These are phyloP conservation scores for Trichothecium roseum DNA, from an alignment of 2,329 filamentous ascomycete genomes.

Conservation along the genomic window DNA sequence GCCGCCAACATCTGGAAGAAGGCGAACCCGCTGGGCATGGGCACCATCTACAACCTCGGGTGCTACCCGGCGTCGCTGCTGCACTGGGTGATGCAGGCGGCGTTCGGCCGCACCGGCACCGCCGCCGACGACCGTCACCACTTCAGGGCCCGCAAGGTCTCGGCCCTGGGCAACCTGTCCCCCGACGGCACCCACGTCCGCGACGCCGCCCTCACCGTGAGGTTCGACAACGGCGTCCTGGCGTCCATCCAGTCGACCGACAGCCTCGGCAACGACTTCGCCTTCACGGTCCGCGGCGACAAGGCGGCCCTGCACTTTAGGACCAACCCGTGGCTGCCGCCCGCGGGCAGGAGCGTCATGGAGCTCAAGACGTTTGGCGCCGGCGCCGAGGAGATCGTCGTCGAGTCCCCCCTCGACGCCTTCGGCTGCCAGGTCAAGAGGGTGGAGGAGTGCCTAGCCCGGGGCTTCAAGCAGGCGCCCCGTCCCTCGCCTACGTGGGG, in stretches of 20 bases:
- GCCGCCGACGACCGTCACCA: too few species aligned
- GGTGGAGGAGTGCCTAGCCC: slow-evolving; percentile 12
- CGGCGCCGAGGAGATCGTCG: slow-evolving; percentile 10
- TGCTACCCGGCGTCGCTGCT: slow-evolving; percentile 17
- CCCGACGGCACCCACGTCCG: slow-evolving; percentile 10
- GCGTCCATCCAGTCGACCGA: slow-evolving; percentile 15
- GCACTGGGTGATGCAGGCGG: slow-evolving; percentile 14
- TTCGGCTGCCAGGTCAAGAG: slow-evolving; percentile 14
- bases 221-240: slow-evolving; percentile 12
- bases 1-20: slow-evolving; percentile 16
- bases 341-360: slow-evolving; percentile 13
- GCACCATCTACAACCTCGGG: slow-evolving; percentile 18
- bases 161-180: slow-evolving; percentile 12
- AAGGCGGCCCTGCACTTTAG: slow-evolving; percentile 12
- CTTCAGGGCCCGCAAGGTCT: slow-evolving; percentile 9
- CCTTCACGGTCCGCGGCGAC: slow-evolving; percentile 13
- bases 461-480: slow-evolving; percentile 9
- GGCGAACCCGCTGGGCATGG: slow-evolving; percentile 15
- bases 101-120: slow-evolving; percentile 10
- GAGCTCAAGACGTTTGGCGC: slow-evolving; percentile 12
- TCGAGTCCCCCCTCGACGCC: slow-evolving; percentile 11
- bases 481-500: slow-evolving; percentile 13
- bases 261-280: slow-evolving; percentile 15
- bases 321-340: slow-evolving; percentile 17
- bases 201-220: slow-evolving; percentile 12